phyloP scores from a whole-genome alignment of 1,284 basidiomycete species.

The Trametes hirsuta region DNA sequence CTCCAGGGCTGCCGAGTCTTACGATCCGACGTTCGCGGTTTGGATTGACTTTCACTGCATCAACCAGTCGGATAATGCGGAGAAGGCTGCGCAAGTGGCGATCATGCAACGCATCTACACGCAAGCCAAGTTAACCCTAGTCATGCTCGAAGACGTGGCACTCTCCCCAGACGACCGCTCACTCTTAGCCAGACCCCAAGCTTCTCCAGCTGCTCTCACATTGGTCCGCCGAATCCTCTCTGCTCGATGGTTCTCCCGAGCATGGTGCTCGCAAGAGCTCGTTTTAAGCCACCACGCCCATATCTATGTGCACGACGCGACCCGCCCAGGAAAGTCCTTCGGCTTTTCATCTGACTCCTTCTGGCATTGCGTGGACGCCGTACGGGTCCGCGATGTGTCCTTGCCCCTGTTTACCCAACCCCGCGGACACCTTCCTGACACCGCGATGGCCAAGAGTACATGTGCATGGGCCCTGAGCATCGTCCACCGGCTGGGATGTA shows the following conservation, averaged over 20 bases:
- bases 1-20: conserved; percentile 4
- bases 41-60: conserved; percentile 24
- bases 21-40: conserved; percentile 2
- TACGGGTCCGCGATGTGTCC: conserved; percentile 7
- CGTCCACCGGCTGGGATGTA: conserved; percentile 19
- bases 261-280: conserved; percentile 25
- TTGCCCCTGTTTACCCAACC: conserved; percentile 13
- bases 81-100: conserved; percentile 20
- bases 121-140: conserved; percentile 7
- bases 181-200: not conserved
- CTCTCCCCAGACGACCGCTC: conserved; percentile 1
- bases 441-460: not conserved
- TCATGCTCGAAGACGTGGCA: conserved; percentile 18
- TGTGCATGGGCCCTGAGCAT: conserved; percentile 18
- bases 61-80: conserved; percentile 8
- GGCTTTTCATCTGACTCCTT: conserved; percentile 4
- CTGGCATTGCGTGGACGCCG: conserved; percentile 16
- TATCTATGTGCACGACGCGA: conserved; percentile 16
- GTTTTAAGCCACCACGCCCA: conserved; percentile 15
- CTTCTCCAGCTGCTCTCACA: not conserved
- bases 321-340: not conserved
- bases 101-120: conserved; percentile 21
- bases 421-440: conserved; percentile 10
- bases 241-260: conserved; percentile 23
- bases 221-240: conserved; percentile 8